Conservation (phyloP, 2,329 filamentous ascomycete species). For the Fonsecaea nubica region DNA sequence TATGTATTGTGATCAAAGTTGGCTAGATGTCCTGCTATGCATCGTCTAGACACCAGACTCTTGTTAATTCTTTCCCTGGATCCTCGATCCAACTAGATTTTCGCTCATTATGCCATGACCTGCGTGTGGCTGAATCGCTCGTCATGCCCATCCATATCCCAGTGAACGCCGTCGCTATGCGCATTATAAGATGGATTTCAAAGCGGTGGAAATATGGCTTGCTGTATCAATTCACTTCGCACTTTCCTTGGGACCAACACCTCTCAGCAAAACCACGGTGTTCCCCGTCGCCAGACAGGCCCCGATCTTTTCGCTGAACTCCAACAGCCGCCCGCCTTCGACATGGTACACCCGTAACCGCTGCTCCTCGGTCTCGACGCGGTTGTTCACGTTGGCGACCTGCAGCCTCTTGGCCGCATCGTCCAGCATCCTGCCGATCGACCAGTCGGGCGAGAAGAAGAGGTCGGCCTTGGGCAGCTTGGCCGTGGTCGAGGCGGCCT, state of each 20-base stretch:
- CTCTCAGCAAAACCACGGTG: slow-evolving; percentile 85
- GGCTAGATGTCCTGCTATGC: neutral
- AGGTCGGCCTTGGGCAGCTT: slow-evolving; percentile 84
- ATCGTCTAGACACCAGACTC: neutral
- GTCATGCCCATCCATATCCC: neutral
- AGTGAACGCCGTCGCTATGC: slow-evolving; percentile 32
- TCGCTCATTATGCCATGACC: neutral
- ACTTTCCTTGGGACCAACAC: slow-evolving; percentile 72
- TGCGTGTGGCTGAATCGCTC: neutral
- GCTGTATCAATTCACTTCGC: neutral
- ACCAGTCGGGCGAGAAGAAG: slow-evolving; percentile 84
- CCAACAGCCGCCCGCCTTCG: slow-evolving; percentile 82
- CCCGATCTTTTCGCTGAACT: slow-evolving; percentile 87
- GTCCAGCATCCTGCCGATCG: slow-evolving; percentile 71
- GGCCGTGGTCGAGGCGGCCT: slow-evolving; percentile 75
- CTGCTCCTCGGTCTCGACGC: slow-evolving; percentile 62
- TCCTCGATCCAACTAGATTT: neutral
- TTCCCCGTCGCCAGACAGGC: slow-evolving; percentile 77
- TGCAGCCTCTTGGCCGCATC: slow-evolving; percentile 52
- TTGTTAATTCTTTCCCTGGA: neutral
- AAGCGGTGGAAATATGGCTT: neutral
- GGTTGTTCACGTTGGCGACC: slow-evolving; percentile 56
- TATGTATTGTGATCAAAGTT: neutral
- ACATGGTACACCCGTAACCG: slow-evolving; percentile 90
- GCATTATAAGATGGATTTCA: neutral